Evolutionary conservation across 495 filamentous ascomycete species (phyloP).

Genomic region (Talaromyces liani): DNA sequence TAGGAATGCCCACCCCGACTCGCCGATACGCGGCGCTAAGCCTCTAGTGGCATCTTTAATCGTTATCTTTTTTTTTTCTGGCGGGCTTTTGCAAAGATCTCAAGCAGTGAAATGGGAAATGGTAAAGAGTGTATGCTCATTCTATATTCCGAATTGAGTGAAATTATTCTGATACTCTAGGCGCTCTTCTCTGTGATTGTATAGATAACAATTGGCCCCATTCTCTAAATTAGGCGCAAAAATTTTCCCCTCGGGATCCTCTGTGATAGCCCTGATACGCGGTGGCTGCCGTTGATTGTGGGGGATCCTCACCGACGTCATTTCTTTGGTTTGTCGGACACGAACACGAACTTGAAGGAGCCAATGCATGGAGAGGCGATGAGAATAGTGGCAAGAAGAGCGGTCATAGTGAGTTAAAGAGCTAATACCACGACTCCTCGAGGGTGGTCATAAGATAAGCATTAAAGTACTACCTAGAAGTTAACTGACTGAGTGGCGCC

Average conservation of each 20-base stretch:
- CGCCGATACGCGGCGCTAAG: neutral
- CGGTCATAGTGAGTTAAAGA: neutral
- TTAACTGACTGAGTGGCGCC: neutral
- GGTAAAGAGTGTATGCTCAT: no score
- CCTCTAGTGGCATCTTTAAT: neutral
- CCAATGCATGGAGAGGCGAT: no score
- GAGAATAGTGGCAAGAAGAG: neutral
- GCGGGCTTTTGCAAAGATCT: neutral
- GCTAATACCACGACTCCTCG: neutral
- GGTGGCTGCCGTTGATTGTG: neutral
- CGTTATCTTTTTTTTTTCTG: neutral
- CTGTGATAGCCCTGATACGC: no score
- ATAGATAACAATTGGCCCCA: neutral
- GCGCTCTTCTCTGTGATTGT: neutral
- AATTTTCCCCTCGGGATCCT: neutral
- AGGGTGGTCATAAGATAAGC: neutral
- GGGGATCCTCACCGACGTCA: neutral
- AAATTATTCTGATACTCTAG: neutral
- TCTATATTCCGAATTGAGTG: neutral
- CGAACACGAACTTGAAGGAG: neutral
- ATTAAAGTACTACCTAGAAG: neutral
- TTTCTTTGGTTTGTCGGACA: neutral
- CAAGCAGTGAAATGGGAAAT: no score
- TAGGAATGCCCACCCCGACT: neutral
- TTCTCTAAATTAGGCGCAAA: neutral